Base-by-base conservation (phyloP, 345 rosid genomes). In the Abelmoschus esculentus region DNA sequence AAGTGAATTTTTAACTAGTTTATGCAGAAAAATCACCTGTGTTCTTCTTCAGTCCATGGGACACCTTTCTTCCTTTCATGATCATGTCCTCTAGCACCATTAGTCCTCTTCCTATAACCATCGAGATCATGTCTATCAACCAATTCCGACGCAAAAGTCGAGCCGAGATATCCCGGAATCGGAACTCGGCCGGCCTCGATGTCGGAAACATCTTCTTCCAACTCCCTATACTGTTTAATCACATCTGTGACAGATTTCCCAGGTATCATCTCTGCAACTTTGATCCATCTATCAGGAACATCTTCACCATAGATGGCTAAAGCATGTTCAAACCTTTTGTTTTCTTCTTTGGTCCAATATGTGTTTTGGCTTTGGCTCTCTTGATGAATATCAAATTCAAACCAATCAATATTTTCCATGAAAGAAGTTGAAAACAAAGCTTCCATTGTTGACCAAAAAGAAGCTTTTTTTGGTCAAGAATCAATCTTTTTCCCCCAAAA, bases 41-140 rank as follows among this genome's bases (percentile, higher is more conserved):
- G 99, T 60, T 95, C 99, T 44, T 90, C 97, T 75, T 95, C 90
- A 14, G 99, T 95, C 99, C 99, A 95, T 3, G 96, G 97, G n/a
- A 90, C 89, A 2, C 97, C 99, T 72, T 88, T 95, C 82, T 87
- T 91, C 71, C 96, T 85, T 66, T 88, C 96, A 10, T 91, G 96
- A 71, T 95, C 97, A 76, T 66, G 54, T 52, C 71, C 77, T 74
- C 78, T 84, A 11, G 73, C 66, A 40, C 79, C 82, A 11, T 46
- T 62, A 70, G 89, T 50, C 65, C 83, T 82, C 78, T 90, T 95
- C 52, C 97, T 79, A 54, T 46, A 77, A 0, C 75, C 78, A 46
- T 85, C 85, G 62, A 78, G 80, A 72, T 70, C 80, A 18, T 79
- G 75, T 22, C 11, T 55, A 11, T 49, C 79, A 59, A 69, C 70